Evolutionary conservation across 1,139 yeast species (phyloP).

Genomic region (Suhomyces kunorum): DNA sequence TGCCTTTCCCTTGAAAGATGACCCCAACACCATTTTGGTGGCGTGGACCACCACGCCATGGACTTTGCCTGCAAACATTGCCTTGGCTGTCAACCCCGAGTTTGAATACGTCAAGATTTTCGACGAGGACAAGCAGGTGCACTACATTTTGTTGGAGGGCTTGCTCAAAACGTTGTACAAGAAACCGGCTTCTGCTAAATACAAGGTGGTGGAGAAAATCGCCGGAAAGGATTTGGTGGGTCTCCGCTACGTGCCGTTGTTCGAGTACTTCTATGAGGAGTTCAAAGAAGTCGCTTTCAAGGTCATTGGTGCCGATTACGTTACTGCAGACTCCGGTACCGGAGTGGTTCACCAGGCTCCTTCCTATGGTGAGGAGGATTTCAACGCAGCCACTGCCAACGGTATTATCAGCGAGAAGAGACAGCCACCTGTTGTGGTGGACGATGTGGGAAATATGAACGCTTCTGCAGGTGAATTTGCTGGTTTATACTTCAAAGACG

Average conservation of each 20-base stretch:
- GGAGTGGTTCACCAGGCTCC: constrained; percentile 99
- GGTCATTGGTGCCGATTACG: constrained; percentile 81
- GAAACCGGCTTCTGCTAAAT: constrained; percentile 90
- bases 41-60: constrained; percentile 99
- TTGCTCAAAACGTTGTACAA: constrained; percentile 83
- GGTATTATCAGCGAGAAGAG: constrained; percentile 73
- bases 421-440: constrained; percentile 90
- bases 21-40: constrained; percentile 77
- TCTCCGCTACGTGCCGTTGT: constrained; percentile 76
- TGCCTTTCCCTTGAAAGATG: constrained; percentile 79
- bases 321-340: constrained; percentile 93
- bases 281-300: constrained; percentile 78
- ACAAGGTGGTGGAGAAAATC: constrained; percentile 75
- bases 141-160: constrained; percentile 81
- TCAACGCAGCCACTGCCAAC: constrained; percentile 69
- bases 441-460: constrained; percentile 86
- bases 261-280: constrained; percentile 73
- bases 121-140: constrained; percentile 80
- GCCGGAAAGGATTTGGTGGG: constrained; percentile 82
- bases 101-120: constrained; percentile 89
- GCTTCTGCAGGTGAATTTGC: constrained; percentile 68
- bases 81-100: constrained; percentile 86
- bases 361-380: constrained; percentile 99
- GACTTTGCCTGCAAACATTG: constrained; percentile 95
- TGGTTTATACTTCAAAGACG: constrained; percentile 92